Conservation (phyloP, 202 grass and related monocot genomes). For the Setaria italica region DNA sequence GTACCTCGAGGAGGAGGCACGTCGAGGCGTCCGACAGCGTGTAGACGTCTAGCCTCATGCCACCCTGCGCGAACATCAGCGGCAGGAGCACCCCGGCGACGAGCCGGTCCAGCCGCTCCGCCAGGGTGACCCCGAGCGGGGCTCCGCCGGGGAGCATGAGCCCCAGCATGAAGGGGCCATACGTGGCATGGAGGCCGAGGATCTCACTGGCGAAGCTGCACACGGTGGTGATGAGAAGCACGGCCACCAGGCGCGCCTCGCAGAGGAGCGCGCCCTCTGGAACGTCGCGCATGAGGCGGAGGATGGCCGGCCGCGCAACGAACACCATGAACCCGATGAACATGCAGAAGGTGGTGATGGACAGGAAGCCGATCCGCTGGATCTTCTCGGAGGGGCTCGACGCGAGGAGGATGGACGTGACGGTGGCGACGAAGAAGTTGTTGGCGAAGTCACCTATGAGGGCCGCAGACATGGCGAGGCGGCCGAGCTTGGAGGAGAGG, state of each 20-base stretch:
- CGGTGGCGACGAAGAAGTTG: constrained; percentile 49
- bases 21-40: constrained; percentile 23
- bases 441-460: constrained; percentile 73
- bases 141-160: constrained; percentile 77
- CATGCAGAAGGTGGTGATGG: constrained; percentile 37
- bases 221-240: constrained; percentile 53
- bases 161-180: constrained; percentile 74
- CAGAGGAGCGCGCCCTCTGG: constrained; percentile 68
- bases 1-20: constrained; percentile 52
- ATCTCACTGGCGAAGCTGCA: constrained; percentile 62
- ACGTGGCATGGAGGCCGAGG: constrained; percentile 58
- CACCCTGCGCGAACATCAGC: constrained; percentile 66
- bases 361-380: constrained; percentile 48
- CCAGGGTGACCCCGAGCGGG: constrained; percentile 78
- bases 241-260: constrained; percentile 60
- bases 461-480: constrained; percentile 81
- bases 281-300: constrained; percentile 61
- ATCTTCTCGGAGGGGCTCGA: constrained; percentile 40
- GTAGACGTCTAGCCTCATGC: constrained; percentile 58
- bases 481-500: constrained; percentile 83
- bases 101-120: constrained; percentile 69
- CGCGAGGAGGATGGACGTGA: constrained; percentile 53
- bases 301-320: constrained; percentile 53
- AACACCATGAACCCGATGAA: constrained; percentile 59
- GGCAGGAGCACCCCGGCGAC: constrained; percentile 68